Conservation (phyloP, 1,284 basidiomycete genomes). For the Trametes polyzona region DNA sequence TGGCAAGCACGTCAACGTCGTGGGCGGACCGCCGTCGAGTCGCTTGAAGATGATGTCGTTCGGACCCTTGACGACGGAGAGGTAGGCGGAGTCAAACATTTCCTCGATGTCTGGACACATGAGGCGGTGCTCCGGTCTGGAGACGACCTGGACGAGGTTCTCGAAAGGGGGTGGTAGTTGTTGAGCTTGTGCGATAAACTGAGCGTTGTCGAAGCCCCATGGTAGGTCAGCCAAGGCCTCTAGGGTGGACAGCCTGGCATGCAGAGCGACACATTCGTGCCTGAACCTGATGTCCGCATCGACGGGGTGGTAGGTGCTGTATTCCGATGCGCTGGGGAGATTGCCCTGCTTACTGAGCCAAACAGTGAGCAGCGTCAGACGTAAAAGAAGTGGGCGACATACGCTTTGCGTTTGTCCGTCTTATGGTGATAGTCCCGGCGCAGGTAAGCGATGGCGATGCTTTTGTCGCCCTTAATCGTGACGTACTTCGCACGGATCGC, state of each 20-base stretch:
- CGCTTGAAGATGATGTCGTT: slow-evolving; percentile 52
- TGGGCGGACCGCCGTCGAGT: slow-evolving; percentile 37
- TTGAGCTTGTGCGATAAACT: slow-evolving; percentile 43
- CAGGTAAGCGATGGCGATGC: slow-evolving; percentile 62
- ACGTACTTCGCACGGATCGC: slow-evolving; percentile 67
- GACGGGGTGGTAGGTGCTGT: slow-evolving; percentile 18
- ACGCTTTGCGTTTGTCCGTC: slow-evolving; percentile 21
- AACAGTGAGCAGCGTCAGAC: not conserved
- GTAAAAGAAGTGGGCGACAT: slow-evolving; percentile 1
- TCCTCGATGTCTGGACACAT: slow-evolving; percentile 50
- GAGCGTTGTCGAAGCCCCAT: slow-evolving; percentile 43
- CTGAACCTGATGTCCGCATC: slow-evolving; percentile 35
- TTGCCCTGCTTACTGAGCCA: slow-evolving; percentile 30
- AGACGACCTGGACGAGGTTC: slow-evolving; percentile 43
- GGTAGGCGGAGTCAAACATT: slow-evolving; percentile 45
- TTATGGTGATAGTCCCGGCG: slow-evolving; percentile 37
- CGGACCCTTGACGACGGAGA: slow-evolving; percentile 49
- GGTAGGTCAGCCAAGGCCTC: slow-evolving; percentile 55
- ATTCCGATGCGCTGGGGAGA: slow-evolving; percentile 40
- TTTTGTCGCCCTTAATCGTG: slow-evolving; percentile 47
- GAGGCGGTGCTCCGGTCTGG: slow-evolving; percentile 39
- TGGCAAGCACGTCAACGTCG: slow-evolving; percentile 31
- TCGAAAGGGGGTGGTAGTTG: slow-evolving; percentile 46
- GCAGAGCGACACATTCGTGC: slow-evolving; percentile 54
- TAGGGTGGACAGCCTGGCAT: slow-evolving; percentile 51